These are phyloP conservation scores for Lentinus brumalis DNA, from an alignment of 768 basidiomycete genomes.

Conservation along the genomic window DNA sequence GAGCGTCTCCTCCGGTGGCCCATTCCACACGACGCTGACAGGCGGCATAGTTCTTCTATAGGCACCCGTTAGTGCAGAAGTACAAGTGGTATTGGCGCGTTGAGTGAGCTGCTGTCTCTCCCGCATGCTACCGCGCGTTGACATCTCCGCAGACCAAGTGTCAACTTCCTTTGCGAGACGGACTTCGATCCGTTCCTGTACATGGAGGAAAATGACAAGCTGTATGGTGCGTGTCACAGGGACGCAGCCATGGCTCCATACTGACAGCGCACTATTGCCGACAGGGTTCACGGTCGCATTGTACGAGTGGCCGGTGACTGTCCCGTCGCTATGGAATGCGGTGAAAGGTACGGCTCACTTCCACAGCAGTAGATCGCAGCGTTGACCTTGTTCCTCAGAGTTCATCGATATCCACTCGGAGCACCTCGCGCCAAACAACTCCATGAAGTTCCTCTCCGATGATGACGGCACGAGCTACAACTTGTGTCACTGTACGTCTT, in stretches of 20 bases:
- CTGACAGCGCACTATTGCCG: background rate
- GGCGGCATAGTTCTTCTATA: slow-evolving; percentile 53
- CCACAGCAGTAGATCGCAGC: slow-evolving; percentile 20
- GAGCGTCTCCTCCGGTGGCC: slow-evolving; percentile 20
- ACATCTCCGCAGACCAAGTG: slow-evolving; percentile 51
- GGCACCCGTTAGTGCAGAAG: slow-evolving; percentile 61
- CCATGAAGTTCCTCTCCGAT: slow-evolving; percentile 65
- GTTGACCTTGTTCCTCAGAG: slow-evolving; percentile 38
- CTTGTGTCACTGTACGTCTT: slow-evolving; percentile 58
- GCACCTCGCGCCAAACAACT: slow-evolving; percentile 56
- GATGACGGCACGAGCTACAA: slow-evolving; percentile 68
- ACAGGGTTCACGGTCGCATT: slow-evolving; percentile 64
- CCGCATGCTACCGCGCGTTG: background rate
- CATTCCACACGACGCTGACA: background rate
- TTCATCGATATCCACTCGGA: slow-evolving; percentile 58
- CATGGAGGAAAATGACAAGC: slow-evolving; percentile 70
- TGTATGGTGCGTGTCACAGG: slow-evolving; percentile 53
- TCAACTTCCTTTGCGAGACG: slow-evolving; percentile 77
- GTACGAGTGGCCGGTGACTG: slow-evolving; percentile 65
- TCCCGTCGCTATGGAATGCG: slow-evolving; percentile 63
- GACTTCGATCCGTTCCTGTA: slow-evolving; percentile 66
- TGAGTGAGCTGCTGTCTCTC: slow-evolving; percentile 44
- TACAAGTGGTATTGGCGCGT: slow-evolving; percentile 84
- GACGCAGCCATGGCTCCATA: slow-evolving; percentile 33
- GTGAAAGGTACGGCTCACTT: slow-evolving; percentile 45